These are phyloP conservation scores for Zea luxurians DNA, from an alignment of 176 grass and related monocot species.

Conservation along the genomic window DNA sequence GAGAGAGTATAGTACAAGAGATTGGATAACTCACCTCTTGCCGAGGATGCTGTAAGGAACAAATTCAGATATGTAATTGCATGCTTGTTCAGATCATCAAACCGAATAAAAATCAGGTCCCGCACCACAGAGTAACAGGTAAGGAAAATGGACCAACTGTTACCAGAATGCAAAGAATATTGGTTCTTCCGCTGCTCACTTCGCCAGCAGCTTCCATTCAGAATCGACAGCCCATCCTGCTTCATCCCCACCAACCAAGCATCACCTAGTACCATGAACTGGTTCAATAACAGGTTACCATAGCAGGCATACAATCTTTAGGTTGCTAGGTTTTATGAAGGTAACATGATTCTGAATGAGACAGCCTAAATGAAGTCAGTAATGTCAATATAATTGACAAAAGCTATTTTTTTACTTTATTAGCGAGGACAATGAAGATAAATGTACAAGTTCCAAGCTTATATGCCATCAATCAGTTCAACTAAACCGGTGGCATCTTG, in stretches of 20 bases:
- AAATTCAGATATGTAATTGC: not conserved
- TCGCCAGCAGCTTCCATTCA: not conserved
- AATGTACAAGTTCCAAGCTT: constrained; percentile 10
- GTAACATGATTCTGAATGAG: not conserved
- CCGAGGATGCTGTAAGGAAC: not conserved
- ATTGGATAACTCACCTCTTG: not conserved
- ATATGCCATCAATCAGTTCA: not conserved
- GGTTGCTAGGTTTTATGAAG: not conserved
- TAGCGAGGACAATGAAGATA: not conserved
- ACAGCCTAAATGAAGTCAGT: not conserved
- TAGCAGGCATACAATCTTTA: not conserved
- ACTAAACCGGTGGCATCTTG: not conserved
- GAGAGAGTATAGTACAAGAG: too few species aligned
- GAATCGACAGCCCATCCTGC: not conserved
- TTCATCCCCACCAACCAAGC: too few species aligned
- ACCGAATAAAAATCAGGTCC: not conserved
- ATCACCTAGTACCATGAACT: too few species aligned
- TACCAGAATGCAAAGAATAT: not conserved
- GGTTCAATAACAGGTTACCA: not conserved
- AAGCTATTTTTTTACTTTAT: not conserved
- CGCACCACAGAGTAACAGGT: not conserved
- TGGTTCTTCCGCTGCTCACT: not conserved
- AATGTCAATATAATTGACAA: not conserved
- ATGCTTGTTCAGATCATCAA: not conserved
- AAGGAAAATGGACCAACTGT: not conserved